Evolutionary conservation across 2,329 filamentous ascomycete species (phyloP).

Genomic region (Pseudodiploospora longispora): DNA sequence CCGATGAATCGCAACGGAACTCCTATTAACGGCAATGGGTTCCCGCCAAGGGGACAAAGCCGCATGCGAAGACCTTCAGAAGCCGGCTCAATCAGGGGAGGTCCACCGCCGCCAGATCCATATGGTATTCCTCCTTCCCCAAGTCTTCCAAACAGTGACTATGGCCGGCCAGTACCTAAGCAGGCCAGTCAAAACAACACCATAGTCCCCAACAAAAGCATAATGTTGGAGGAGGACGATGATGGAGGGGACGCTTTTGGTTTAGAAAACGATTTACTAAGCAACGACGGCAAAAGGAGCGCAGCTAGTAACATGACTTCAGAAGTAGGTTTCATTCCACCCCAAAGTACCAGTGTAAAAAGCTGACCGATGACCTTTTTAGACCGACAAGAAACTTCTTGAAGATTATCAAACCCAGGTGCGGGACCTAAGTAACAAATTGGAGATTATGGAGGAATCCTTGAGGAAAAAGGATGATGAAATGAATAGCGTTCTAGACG

Average conservation of each 20-base stretch:
- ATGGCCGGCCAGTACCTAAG: conserved; percentile 72
- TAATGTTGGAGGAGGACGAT: conserved; percentile 92
- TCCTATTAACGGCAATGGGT: conserved; percentile 49
- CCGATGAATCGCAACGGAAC: conserved; percentile 53
- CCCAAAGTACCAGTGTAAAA: too few relatives aligned
- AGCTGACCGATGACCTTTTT: not conserved
- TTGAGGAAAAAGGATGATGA: conserved; percentile 67
- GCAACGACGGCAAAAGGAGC: conserved; percentile 21
- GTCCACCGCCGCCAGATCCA: conserved; percentile 31
- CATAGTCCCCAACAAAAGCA: conserved; percentile 95
- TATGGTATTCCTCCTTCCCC: conserved; percentile 53
- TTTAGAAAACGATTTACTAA: conserved; percentile 19
- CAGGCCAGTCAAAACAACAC: conserved; percentile 86
- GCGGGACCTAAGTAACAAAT: conserved; percentile 62
- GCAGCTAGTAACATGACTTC: conserved; percentile 14
- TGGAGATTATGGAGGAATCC: conserved; percentile 61
- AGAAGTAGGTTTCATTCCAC: conserved; percentile 28
- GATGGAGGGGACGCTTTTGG: conserved; percentile 59
- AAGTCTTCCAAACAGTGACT: conserved; percentile 52
- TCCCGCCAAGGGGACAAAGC: conserved; percentile 43
- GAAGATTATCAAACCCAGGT: conserved; percentile 77
- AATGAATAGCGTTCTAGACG: conserved; percentile 50
- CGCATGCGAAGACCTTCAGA: conserved; percentile 52
- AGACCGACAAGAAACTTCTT: conserved; percentile 63
- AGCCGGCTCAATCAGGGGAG: conserved; percentile 51